Conservation (phyloP, 108 stramenopile genomes). For the Cyclotella distinguenda region DNA sequence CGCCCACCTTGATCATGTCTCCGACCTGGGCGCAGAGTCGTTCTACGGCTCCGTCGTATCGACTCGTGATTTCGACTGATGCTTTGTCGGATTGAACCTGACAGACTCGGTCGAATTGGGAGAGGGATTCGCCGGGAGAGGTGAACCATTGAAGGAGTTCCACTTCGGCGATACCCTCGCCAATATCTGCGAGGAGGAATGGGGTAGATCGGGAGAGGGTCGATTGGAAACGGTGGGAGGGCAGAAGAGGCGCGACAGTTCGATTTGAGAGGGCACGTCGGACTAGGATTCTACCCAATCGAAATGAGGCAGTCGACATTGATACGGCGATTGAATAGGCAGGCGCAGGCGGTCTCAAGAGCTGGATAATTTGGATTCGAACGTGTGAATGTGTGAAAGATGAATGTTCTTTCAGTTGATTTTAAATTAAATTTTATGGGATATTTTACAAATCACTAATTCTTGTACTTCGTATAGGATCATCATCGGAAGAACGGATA, state of each 20-base stretch:
- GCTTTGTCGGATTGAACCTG: slow-evolving; percentile 98
- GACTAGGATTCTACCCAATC: too few species aligned
- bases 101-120: slow-evolving; percentile 94
- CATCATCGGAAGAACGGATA: too few species aligned
- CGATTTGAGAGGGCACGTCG: too few species aligned
- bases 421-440: too few species aligned
- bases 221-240: background rate
- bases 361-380: too few species aligned
- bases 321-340: too few species aligned
- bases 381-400: too few species aligned
- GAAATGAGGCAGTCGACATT: background rate
- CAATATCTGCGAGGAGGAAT: slow-evolving; percentile 95
- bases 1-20: slow-evolving; percentile 87
- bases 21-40: slow-evolving; percentile 72
- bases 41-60: slow-evolving; percentile 89
- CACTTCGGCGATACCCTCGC: slow-evolving; percentile 98
- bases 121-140: slow-evolving; percentile 74
- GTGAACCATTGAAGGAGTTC: slow-evolving; percentile 97
- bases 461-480: too few species aligned
- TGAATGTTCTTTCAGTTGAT: too few species aligned
- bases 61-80: slow-evolving; percentile 95
- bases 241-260: background rate
- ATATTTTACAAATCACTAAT: too few species aligned
- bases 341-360: too few species aligned
- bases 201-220: slow-evolving; percentile 39